Evolutionary conservation across 768 basidiomycete genomes (phyloP).

Genomic region (Amanita pseudoporphyria): DNA sequence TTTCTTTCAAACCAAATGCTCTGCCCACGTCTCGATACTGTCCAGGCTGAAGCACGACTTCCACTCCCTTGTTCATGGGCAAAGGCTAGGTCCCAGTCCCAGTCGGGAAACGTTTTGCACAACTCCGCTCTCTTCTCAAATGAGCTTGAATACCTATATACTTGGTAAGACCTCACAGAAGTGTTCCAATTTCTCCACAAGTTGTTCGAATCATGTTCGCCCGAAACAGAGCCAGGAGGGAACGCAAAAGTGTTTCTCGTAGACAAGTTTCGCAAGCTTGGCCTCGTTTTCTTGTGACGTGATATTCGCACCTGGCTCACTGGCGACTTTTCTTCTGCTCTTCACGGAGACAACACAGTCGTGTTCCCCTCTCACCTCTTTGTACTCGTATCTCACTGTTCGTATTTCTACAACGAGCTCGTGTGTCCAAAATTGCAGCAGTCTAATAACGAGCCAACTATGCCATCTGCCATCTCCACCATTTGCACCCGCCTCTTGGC

Average conservation of each 20-base stretch:
- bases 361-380: conserved; percentile 92
- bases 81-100: conserved; percentile 29
- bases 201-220: conserved; percentile 41
- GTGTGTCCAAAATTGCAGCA: conserved; percentile 29
- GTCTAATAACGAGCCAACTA: conserved; percentile 34
- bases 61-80: conserved; percentile 49
- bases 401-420: conserved; percentile 82
- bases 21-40: conserved; percentile 36
- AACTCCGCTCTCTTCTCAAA: conserved; percentile 76
- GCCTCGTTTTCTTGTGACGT: conserved; percentile 95
- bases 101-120: conserved; percentile 40
- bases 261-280: conserved; percentile 86
- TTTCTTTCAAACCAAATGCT: conserved; percentile 59
- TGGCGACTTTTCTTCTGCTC: conserved; percentile 52
- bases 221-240: conserved; percentile 18
- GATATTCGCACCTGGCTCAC: conserved; percentile 80
- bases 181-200: conserved; percentile 86
- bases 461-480: conserved; percentile 82
- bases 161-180: conserved; percentile 81
- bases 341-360: conserved; percentile 63
- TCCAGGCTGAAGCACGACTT: conserved; percentile 43
- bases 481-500: conserved; percentile 88
- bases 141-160: conserved; percentile 92
- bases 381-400: conserved; percentile 80
- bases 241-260: conserved; percentile 44